Conservation (phyloP, 805 yeast genomes). For the Henningerozyma blattae region DNA sequence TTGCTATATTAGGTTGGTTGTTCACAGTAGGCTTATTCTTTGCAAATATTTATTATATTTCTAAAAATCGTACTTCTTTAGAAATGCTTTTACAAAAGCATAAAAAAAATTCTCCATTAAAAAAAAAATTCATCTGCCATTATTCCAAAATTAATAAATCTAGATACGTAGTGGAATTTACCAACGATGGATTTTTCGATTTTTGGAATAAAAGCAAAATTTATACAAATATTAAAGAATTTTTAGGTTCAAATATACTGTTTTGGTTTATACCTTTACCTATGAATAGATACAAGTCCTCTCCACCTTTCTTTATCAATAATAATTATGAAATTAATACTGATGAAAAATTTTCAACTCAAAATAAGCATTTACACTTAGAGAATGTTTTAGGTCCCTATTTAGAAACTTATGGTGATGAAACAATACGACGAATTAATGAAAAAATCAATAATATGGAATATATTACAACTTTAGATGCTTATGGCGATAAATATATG, state of each 20-base stretch:
- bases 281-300: no score
- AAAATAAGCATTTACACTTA: no score
- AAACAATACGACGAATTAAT: neutral
- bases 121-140: conserved; percentile 20
- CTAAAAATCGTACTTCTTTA: conserved; percentile 41
- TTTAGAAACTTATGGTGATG: conserved; percentile 12
- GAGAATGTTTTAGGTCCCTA: conserved; percentile 19
- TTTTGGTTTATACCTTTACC: conserved; percentile 24
- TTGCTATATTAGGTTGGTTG: conserved; percentile 33
- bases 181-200: conserved; percentile 12
- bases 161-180: conserved; percentile 33
- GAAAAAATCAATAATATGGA: neutral
- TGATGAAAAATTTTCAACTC: conserved; percentile 2
- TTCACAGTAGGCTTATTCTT: conserved; percentile 32
- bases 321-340: conserved; percentile 4
- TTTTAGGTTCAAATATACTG: conserved; percentile 18
- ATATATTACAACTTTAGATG: neutral
- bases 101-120: conserved; percentile 1
- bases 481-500: conserved; percentile 1
- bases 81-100: conserved; percentile 38
- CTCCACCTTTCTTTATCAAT: no score
- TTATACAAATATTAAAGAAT: conserved; percentile 16
- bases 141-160: conserved; percentile 20
- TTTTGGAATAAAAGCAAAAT: conserved; percentile 15
- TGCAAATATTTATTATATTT: conserved; percentile 35